Conservation (phyloP, 805 yeast species). For the Wickerhamomyces xylosicus region DNA sequence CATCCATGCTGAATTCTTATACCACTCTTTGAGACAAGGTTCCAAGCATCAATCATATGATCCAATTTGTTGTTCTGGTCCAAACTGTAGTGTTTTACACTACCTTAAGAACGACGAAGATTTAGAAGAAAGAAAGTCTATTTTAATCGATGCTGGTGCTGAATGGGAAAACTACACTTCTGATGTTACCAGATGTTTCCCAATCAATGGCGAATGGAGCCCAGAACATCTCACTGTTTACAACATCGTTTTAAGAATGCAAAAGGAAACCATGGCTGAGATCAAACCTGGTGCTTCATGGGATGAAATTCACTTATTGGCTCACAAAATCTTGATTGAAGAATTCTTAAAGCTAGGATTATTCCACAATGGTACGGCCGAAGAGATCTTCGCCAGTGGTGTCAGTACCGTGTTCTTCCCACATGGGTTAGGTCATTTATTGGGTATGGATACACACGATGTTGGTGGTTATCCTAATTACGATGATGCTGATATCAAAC, state of each 20-base stretch:
- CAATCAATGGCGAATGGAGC: constrained; percentile 83
- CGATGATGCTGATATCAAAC: constrained; percentile 69
- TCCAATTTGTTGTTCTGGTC: constrained; percentile 93
- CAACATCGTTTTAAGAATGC: constrained; percentile 76
- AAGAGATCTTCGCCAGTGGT: constrained; percentile 61
- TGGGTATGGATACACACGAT: constrained; percentile 95
- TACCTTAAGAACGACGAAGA: constrained; percentile 74
- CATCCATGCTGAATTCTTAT: constrained; percentile 89
- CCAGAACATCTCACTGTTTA: constrained; percentile 80
- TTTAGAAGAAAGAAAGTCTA: constrained; percentile 45
- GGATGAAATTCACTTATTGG: constrained; percentile 75
- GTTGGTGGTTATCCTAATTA: constrained; percentile 86
- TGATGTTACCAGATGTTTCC: constrained; percentile 94
- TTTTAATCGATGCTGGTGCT: constrained; percentile 93
- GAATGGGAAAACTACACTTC: constrained; percentile 91
- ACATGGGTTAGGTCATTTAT: constrained; percentile 89
- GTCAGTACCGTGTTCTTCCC: constrained; percentile 81
- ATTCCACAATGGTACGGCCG: constrained; percentile 47
- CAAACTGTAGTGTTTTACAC: constrained; percentile 84
- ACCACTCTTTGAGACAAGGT: constrained; percentile 91
- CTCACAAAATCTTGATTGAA: constrained; percentile 70
- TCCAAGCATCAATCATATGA: constrained; percentile 84
- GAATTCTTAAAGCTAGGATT: constrained; percentile 68
- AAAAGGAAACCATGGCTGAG: constrained; percentile 51
- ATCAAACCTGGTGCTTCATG: constrained; percentile 78